Conservation (phyloP, 1,139 yeast genomes). For the Dujonia santamariae region DNA sequence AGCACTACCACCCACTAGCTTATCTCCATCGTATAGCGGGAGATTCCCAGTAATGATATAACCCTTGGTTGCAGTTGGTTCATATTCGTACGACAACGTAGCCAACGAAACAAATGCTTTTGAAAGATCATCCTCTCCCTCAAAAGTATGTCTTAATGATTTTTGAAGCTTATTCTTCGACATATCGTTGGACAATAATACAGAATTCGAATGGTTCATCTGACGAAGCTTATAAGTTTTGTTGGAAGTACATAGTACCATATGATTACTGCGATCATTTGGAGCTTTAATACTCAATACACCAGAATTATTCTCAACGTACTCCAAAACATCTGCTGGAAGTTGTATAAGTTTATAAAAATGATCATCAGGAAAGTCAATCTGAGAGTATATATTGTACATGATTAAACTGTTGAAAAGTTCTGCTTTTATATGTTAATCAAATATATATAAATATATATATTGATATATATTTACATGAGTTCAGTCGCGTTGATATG, state of each 20-base stretch:
- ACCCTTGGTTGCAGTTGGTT: slow-evolving; percentile 43
- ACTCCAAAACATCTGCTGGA: slow-evolving; percentile 48
- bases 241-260: slow-evolving; percentile 60
- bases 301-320: slow-evolving; percentile 28
- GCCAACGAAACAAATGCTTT: slow-evolving; percentile 35
- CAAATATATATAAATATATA: too few species aligned
- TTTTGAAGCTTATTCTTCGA: slow-evolving; percentile 15
- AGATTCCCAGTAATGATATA: slow-evolving; percentile 37
- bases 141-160: not conserved
- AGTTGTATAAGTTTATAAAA: slow-evolving; percentile 60
- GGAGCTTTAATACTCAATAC: slow-evolving; percentile 49
- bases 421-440: too few species aligned
- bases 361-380: slow-evolving; percentile 17
- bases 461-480: too few species aligned
- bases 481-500: too few species aligned
- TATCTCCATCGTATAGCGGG: slow-evolving; percentile 45
- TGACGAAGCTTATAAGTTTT: slow-evolving; percentile 68
- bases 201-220: slow-evolving; percentile 84
- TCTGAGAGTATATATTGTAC: slow-evolving; percentile 11
- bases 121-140: not conserved
- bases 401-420: too few species aligned
- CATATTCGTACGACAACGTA: slow-evolving; percentile 47
- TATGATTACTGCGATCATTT: slow-evolving; percentile 29
- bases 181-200: slow-evolving; percentile 48
- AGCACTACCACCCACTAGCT: not conserved